Evolutionary conservation across 306 rosid genomes (phyloP).

Genomic region (Parietaria judaica): DNA sequence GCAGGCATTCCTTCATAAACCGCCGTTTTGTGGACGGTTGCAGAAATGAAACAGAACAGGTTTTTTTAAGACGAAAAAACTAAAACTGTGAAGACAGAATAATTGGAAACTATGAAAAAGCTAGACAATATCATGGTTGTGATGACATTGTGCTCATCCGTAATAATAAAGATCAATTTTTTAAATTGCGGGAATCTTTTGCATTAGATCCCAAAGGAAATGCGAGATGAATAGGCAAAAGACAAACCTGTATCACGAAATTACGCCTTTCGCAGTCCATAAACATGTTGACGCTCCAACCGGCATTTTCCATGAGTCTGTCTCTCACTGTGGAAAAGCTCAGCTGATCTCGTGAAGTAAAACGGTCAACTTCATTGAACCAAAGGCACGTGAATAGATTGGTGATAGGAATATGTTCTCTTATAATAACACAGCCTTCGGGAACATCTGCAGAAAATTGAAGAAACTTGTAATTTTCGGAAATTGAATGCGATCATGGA

Average conservation of each 20-base stretch:
- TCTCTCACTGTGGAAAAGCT: conserved; percentile 92
- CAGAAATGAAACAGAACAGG: no score
- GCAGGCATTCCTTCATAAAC: no score
- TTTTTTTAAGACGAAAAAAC: no score
- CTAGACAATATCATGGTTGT: no score
- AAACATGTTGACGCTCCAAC: conserved; percentile 78
- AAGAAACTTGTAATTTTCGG: conserved; percentile 1
- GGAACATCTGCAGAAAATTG: conserved; percentile 80
- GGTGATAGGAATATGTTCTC: conserved; percentile 91
- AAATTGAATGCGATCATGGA: no score
- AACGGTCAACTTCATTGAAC: conserved; percentile 97
- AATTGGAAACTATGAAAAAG: no score
- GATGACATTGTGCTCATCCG: no score
- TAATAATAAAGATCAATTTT: no score
- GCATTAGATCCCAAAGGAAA: not conserved
- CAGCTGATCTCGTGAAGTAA: conserved; percentile 91
- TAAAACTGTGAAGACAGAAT: no score
- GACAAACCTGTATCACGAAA: conserved; percentile 80
- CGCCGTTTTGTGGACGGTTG: not conserved
- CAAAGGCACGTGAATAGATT: conserved; percentile 89
- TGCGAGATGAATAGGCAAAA: conserved; percentile 3
- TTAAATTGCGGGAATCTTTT: no score
- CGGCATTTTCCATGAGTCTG: conserved; percentile 64
- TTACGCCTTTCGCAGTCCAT: conserved; percentile 93
- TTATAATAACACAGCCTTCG: conserved; percentile 85